These are phyloP conservation scores for Dimocarpus longan DNA, from an alignment of 345 rosid species.

Conservation along the genomic window DNA sequence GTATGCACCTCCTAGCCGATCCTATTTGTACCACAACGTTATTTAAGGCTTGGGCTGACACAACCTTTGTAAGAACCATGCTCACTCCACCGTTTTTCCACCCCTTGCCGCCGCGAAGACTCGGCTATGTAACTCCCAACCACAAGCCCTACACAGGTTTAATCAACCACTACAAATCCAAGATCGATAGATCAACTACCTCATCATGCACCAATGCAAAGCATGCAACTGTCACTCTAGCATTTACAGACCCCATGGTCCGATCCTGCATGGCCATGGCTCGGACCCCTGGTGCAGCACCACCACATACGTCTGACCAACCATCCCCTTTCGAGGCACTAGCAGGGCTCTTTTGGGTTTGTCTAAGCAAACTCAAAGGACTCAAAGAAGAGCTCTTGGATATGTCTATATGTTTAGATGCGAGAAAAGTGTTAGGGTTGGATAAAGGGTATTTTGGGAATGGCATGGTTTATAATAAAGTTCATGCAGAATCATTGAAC, in stretches of 20 bases:
- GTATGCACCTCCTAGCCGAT: conserved; percentile 67
- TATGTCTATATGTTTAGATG: conserved; percentile 58
- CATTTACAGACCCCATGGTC: conserved; percentile 47
- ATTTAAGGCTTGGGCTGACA: conserved; percentile 76
- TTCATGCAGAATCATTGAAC: conserved; percentile 3
- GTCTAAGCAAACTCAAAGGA: conserved; percentile 54
- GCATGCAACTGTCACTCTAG: conserved; percentile 41
- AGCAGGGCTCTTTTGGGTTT: conserved; percentile 62
- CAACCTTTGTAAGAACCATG: conserved; percentile 39
- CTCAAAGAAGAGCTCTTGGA: conserved; percentile 35
- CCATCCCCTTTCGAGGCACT: conserved; percentile 52
- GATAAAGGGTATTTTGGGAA: conserved; percentile 68
- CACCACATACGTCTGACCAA: neutral
- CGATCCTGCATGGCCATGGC: conserved; percentile 44
- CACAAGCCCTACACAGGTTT: conserved; percentile 30
- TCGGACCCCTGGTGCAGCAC: neutral
- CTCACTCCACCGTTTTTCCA: conserved; percentile 52
- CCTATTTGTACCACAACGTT: conserved; percentile 55
- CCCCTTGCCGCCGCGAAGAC: conserved; percentile 40
- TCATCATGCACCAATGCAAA: conserved; percentile 1
- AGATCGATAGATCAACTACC: conserved; percentile 14
- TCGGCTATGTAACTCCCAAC: conserved; percentile 15
- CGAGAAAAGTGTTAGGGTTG: conserved; percentile 47
- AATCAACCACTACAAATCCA: conserved; percentile 44
- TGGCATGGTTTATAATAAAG: conserved; percentile 59